Evolutionary conservation across 2,329 filamentous ascomycete species (phyloP), one percentile per base, ranked within the genome.

Genomic region (Fusarium pseudograminearum): DNA sequence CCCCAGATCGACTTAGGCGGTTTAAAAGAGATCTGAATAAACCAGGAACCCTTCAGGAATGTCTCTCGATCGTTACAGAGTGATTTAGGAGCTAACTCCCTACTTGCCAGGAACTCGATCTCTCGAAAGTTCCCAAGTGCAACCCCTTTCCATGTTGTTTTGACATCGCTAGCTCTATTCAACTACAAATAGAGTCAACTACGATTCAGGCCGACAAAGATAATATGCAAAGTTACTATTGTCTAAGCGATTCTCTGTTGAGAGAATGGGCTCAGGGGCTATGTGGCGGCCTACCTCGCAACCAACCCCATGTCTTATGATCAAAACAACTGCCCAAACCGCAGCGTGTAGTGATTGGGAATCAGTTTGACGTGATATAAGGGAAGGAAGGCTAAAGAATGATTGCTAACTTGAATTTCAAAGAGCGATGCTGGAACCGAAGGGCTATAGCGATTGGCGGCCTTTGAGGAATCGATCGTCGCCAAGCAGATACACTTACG

Each of bases 371-470:
- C 7, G 31, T 30, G 3, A 7, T 10, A 31, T 2, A n/a, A 7
- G 14, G 7, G 6, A 5, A n/a, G 6, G 3, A n/a, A n/a, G 6
- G 5, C 3, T 4, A 12, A 2, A 45, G 5, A n/a, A 4, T 14
- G n/a, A n/a, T 18, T 9, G 5, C 7, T 28, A 18, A 44, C 22
- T 24, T 24, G 5, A 18, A 18, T n/a, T 24, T n/a, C n/a, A 9
- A 22, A 26, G 6, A 11, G 11, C 10, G 10, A 16, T 36, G 18
- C 12, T 16, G 4, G 24, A 12, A 26, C 3, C 16, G 33, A 50
- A 7, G 10, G 22, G 18, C 22, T 50, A 10, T n/a, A 36, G 12
- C 20, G 20, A 16, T 20, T 47, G 30, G 45, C 45, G 20, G 30
- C 7, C 16, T 8, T 9, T 3, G 8, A 28, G 22, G 38, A 5